Base-by-base conservation (phyloP, 1,284 basidiomycete species). In the Neonothopanus nambi region DNA sequence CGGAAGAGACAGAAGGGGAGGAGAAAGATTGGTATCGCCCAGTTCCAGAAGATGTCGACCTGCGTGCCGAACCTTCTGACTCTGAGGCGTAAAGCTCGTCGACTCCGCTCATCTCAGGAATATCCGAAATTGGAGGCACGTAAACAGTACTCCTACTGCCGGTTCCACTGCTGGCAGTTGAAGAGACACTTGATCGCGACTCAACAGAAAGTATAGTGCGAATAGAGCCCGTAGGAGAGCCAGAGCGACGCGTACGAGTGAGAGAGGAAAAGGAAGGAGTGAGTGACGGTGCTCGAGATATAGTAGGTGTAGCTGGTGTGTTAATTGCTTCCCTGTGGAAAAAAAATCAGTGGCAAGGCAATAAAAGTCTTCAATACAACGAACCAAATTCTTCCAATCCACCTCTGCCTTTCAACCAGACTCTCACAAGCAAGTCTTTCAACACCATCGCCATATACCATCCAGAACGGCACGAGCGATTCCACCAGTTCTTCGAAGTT, bases 301-400 rank as follows among this genome's bases (percentile, higher is more conserved):
- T 92, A 9, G 59, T 50, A 2, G 55, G 54, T 28, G 65, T 62
- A 26, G 71, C 63, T 1, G 76, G 73, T 18, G 70, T 69, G 52
- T 77, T 74, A n/a, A 79, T 71, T 5, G 85, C 83, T 59, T 91
- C 89, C 89, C 89, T 92, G 59, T 46, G 59, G 45, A 55, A 42
- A 48, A 37, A 5, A 44, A 21, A 11, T 43, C 52, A 41, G 52
- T 28, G 24, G 58, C 17, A 54, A 42, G 15, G 45, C 48, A 48
- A 20, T 47, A 51, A 53, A 41, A 42, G 35, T 5, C 15, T 55
- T 44, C 55, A 54, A 59, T 5, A 5, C 26, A 37, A 23, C 84
- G 46, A 62, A 91, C 93, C 90, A 93, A 48, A 95, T 81, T 2
- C 90, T 81, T 61, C 87, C 89, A 20, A 94, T 89, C 93, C 93